A percentile compares a stretch with the other conserved stretches of the same genome.
Conservation (phyloP, 2,329 filamentous ascomycete genomes). For the Paradendryphiella salina region DNA sequence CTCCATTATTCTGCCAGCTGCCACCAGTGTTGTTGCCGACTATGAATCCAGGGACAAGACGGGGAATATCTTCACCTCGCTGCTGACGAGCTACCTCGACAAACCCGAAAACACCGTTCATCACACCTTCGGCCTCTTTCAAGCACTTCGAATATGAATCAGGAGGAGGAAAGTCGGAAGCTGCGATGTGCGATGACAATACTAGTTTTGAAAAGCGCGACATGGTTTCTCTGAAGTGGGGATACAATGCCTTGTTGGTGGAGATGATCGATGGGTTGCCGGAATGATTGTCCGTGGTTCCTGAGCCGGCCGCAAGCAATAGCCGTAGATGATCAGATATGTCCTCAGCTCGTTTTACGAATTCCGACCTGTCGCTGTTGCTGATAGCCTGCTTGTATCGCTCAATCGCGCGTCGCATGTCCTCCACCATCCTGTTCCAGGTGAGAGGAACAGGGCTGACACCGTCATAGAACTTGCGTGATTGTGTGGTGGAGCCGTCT, state of each 20-base stretch:
- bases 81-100: slow-evolving; percentile 94
- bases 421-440: slow-evolving; percentile 86
- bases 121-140: slow-evolving; percentile 94
- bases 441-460: slow-evolving; percentile 77
- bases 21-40: slow-evolving; percentile 81
- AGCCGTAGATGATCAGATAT: slow-evolving; percentile 95
- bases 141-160: slow-evolving; percentile 95
- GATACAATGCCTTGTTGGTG: slow-evolving; percentile 94
- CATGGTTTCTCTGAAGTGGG: slow-evolving; percentile 99
- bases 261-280: slow-evolving; percentile 99
- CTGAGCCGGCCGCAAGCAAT: slow-evolving; percentile 91
- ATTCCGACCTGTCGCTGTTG: slow-evolving; percentile 81
- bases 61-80: slow-evolving; percentile 86
- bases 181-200: slow-evolving; percentile 95
- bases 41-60: slow-evolving; percentile 92
- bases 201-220: slow-evolving; percentile 99
- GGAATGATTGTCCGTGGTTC: slow-evolving; percentile 97
- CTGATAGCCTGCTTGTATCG: slow-evolving; percentile 88
- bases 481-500: slow-evolving; percentile 58
- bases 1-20: slow-evolving; percentile 76
- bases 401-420: slow-evolving; percentile 90
- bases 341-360: slow-evolving; percentile 92
- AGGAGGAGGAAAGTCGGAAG: slow-evolving; percentile 90
- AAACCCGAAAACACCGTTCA: slow-evolving; percentile 92
- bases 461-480: slow-evolving; percentile 88